phyloP scores from a whole-genome alignment of 1,284 basidiomycete genomes.

The Rhizoctonia solani region DNA sequence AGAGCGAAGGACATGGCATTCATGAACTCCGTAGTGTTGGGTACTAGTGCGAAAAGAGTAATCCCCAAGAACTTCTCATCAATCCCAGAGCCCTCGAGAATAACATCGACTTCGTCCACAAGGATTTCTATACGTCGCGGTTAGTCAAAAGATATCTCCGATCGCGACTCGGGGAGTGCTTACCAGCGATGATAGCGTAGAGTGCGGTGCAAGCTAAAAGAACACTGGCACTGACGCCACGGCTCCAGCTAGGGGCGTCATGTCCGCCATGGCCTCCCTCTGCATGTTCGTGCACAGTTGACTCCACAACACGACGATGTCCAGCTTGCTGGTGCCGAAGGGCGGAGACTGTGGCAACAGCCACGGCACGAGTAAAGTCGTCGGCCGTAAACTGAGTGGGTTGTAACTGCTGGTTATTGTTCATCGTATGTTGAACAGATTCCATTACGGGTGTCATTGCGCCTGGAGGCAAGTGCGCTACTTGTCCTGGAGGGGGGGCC shows the following conservation, averaged over 20 bases:
- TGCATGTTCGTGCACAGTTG: constrained; percentile 46
- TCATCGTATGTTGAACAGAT: constrained; percentile 73
- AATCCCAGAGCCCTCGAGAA: constrained; percentile 90
- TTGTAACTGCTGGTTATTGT: constrained; percentile 57
- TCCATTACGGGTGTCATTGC: constrained; percentile 74
- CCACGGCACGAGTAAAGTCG: constrained; percentile 88
- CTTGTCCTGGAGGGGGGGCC: constrained; percentile 24
- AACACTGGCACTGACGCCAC: constrained; percentile 83
- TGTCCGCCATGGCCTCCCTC: constrained; percentile 77
- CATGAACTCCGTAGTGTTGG: constrained; percentile 99
- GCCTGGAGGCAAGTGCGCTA: constrained; percentile 1
- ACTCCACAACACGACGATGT: neutral
- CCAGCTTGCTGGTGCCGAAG: constrained; percentile 62
- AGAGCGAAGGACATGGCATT: constrained; percentile 99
- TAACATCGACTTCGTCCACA: constrained; percentile 94
- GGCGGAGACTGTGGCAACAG: constrained; percentile 86
- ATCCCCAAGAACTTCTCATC: constrained; percentile 98
- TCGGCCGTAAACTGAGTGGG: constrained; percentile 70
- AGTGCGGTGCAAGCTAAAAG: constrained; percentile 86
- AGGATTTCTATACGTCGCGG: constrained; percentile 76
- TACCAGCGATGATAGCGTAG: constrained; percentile 95
- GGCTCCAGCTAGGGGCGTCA: constrained; percentile 95
- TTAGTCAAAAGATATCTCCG: neutral
- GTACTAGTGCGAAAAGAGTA: constrained; percentile 95
- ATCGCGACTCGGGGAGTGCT: constrained; percentile 43